Base-by-base conservation (phyloP, 2,329 filamentous ascomycete genomes). In the Amauroascus niger region DNA sequence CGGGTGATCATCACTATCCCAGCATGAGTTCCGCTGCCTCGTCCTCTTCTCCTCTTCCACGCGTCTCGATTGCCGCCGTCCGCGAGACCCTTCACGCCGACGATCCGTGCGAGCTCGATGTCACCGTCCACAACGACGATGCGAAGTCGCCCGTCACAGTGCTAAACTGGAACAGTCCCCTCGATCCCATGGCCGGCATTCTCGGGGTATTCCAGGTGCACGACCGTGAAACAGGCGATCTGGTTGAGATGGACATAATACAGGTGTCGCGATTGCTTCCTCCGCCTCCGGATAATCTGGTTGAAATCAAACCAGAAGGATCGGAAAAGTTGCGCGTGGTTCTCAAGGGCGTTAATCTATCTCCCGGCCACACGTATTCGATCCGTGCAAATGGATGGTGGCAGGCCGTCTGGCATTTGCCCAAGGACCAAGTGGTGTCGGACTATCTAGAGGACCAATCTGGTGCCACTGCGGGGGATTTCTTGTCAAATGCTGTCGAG, bases 81-180 rank as follows among this genome's bases (percentile, higher is more conserved):
- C 49, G 63, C 22, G 43, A 59, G 2, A 52, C 55, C 2, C 57
- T 58, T n/a, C 44, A 52, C n/a, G 57, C 52, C 5, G 53, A 59
- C 8, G 43, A 60, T 8, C 49, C 56, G 1, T 48, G 58, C 30
- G 49, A 63, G 18, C 47, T 59, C 26, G 52, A 55, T 9, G 48
- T 65, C 18, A 59, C 62, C n/a, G 55, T 67, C 46, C 59, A 60
- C 26, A 62, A 66, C 32, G 71, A 70, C 39, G 30, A 45, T 28
- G 55, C 59, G 1, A 61, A 63, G 0, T 46, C 61, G 3, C 47
- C 60, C 1, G 52, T 70, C 13, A 71, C 65, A 0, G 41, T 73
- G 4, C 59, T 73, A 2, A 63, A 59, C 55, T 73, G 69, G 69
- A 64, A 62, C 2, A 68, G 62, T 4, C 69, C 68, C 1, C 59